Conservation (phyloP, 257 asterid genomes). For the Solanum corneliomulleri region DNA sequence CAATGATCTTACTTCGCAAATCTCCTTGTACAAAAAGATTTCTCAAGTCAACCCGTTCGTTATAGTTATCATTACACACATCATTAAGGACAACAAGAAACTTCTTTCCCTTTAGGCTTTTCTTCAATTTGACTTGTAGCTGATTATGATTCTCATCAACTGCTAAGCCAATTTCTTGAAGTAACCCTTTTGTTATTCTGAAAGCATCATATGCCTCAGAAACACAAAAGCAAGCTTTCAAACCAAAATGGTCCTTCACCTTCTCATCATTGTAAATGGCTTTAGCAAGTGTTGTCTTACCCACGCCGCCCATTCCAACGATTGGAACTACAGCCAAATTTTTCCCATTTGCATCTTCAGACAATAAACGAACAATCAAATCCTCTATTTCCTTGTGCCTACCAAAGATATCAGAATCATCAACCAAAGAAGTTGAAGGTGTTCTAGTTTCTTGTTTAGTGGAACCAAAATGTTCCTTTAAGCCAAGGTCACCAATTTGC, state of each 20-base stretch:
- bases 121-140: conserved; percentile 36
- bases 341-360: not conserved
- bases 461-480: not conserved
- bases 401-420: not conserved
- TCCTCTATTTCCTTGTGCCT: not conserved
- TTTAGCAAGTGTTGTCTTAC: conserved; percentile 53
- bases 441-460: not conserved
- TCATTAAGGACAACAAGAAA: conserved; percentile 44
- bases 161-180: conserved; percentile 5
- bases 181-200: conserved; percentile 23
- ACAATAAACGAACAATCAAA: not conserved
- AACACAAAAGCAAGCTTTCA: conserved; percentile 44
- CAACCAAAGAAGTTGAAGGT: conserved; percentile 10
- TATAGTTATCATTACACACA: conserved; percentile 36
- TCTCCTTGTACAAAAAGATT: conserved; percentile 22
- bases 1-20: conserved; percentile 40
- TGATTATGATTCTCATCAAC: conserved; percentile 14
- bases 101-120: conserved; percentile 24
- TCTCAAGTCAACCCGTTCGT: conserved; percentile 16
- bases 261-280: conserved; percentile 27
- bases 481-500: not conserved
- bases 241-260: conserved; percentile 22
- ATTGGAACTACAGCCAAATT: not conserved
- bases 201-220: conserved; percentile 32
- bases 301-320: not conserved